Percentiles rank a stretch among this genome's conserved stretches.
Evolutionary conservation across 306 rosid species (phyloP).

Genomic region (Prunus padus): DNA sequence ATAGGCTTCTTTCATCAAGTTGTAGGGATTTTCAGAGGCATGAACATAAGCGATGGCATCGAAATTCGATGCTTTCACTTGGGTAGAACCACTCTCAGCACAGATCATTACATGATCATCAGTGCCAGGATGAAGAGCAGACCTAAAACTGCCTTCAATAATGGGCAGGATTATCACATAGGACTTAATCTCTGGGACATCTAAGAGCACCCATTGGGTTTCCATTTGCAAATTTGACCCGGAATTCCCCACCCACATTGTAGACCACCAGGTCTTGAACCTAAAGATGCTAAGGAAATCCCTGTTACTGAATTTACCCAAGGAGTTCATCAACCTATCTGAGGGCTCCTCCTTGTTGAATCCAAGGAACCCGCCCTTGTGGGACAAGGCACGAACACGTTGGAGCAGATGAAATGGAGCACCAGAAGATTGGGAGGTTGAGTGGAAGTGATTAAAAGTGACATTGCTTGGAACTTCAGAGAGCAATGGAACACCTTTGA

Average conservation of each 20-base stretch:
- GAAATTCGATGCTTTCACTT: conserved; percentile 47
- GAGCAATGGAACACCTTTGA: conserved; percentile 55
- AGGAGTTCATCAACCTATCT: conserved; percentile 54
- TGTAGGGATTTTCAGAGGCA: conserved; percentile 67
- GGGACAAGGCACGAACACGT: conserved; percentile 44
- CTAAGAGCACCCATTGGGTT: conserved; percentile 77
- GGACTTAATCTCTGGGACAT: conserved; percentile 64
- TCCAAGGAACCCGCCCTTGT: conserved; percentile 80
- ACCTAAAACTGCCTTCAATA: conserved; percentile 66
- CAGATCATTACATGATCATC: conserved; percentile 57
- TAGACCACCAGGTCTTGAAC: conserved; percentile 98
- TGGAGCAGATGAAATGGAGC: conserved; percentile 57
- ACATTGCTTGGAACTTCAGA: conserved; percentile 65
- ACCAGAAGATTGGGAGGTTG: conserved; percentile 38
- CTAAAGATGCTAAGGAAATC: conserved; percentile 69
- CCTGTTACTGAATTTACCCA: conserved; percentile 56
- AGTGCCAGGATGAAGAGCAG: conserved; percentile 68
- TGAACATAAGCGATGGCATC: conserved; percentile 62
- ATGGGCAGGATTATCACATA: conserved; percentile 62
- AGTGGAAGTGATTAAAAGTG: conserved; percentile 54
- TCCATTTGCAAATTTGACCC: conserved; percentile 85
- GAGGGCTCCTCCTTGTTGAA: conserved; percentile 47
- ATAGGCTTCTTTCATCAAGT: conserved; percentile 74
- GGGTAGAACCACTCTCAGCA: conserved; percentile 77
- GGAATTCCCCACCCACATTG: conserved; percentile 84